phyloP scores from a whole-genome alignment of 208 protist species.

The Blastocrithidia nonstop region DNA sequence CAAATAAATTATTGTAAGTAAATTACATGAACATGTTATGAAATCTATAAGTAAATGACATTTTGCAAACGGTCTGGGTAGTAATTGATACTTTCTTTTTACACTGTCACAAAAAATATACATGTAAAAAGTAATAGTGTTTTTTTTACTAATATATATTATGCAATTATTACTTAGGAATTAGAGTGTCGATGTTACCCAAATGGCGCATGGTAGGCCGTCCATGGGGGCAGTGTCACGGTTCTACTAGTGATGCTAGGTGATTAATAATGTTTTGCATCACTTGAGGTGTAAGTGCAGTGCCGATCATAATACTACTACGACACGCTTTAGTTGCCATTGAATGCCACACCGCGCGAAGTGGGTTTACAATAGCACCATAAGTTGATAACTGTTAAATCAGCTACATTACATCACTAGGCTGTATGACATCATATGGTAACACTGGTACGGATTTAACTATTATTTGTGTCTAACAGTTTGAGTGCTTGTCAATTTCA shows the following conservation, averaged over 20 bases:
- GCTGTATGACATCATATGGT: conserved; percentile 71
- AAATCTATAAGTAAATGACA: no score
- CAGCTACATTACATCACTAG: conserved; percentile 80
- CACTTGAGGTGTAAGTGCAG: conserved; percentile 36
- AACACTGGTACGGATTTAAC: conserved; percentile 67
- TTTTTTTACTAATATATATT: background rate
- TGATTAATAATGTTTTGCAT: conserved; percentile 70
- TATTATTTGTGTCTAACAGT: conserved; percentile 41
- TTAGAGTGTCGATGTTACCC: conserved; percentile 15
- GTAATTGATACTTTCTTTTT: no score
- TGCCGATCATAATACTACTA: conserved; percentile 89
- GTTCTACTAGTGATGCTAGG: conserved; percentile 67
- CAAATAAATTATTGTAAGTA: background rate
- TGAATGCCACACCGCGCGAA: conserved; percentile 79
- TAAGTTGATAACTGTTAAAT: conserved; percentile 62
- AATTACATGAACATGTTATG: background rate
- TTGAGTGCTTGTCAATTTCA: conserved; percentile 24
- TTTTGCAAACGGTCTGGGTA: no score
- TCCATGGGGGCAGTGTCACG: conserved; percentile 92
- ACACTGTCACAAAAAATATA: conserved; percentile 2
- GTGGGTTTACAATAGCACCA: conserved; percentile 25
- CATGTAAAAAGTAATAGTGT: background rate
- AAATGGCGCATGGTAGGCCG: conserved; percentile 78
- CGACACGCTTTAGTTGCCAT: conserved; percentile 88
- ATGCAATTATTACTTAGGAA: no score